Evolutionary conservation across 2,329 filamentous ascomycete species (phyloP).

Genomic region (Hyphodiscus sp.): DNA sequence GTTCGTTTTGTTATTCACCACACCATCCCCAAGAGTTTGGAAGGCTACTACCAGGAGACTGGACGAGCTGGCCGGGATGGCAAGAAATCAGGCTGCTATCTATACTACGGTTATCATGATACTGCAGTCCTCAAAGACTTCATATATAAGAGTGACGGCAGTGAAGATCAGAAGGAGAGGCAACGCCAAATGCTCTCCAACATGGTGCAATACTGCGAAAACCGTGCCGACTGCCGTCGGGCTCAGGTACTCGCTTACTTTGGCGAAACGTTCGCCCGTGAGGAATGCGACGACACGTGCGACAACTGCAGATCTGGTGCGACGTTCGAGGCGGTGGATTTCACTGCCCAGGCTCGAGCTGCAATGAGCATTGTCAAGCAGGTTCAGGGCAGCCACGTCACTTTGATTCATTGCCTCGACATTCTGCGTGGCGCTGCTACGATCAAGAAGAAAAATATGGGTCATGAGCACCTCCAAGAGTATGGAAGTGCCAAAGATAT

Average conservation of each 20-base stretch:
- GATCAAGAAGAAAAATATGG: constrained; percentile 43
- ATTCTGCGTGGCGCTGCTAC: constrained; percentile 66
- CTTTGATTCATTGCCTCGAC: constrained; percentile 76
- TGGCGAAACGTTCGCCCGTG: constrained; percentile 70
- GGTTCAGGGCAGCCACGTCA: constrained; percentile 54
- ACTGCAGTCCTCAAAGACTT: constrained; percentile 67
- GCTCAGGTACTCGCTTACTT: constrained; percentile 92
- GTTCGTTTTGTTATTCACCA: constrained; percentile 96
- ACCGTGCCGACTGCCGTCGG: constrained; percentile 78
- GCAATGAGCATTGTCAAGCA: constrained; percentile 62
- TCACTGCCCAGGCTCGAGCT: constrained; percentile 65
- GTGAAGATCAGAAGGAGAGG: constrained; percentile 70
- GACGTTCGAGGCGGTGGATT: constrained; percentile 66
- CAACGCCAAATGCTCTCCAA: constrained; percentile 80
- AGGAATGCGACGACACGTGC: constrained; percentile 68
- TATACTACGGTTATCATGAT: constrained; percentile 82
- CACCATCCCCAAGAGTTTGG: constrained; percentile 85
- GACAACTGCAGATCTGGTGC: constrained; percentile 81
- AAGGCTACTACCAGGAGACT: constrained; percentile 98
- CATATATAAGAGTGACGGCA: constrained; percentile 77
- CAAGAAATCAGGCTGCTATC: constrained; percentile 76
- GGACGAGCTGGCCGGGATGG: constrained; percentile 91
- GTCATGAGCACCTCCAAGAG: constrained; percentile 36
- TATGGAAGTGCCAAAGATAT: constrained; percentile 65
- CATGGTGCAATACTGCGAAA: constrained; percentile 85